Base-by-base conservation (phyloP, 768 basidiomycete genomes). In the Chalciporus piperatus region DNA sequence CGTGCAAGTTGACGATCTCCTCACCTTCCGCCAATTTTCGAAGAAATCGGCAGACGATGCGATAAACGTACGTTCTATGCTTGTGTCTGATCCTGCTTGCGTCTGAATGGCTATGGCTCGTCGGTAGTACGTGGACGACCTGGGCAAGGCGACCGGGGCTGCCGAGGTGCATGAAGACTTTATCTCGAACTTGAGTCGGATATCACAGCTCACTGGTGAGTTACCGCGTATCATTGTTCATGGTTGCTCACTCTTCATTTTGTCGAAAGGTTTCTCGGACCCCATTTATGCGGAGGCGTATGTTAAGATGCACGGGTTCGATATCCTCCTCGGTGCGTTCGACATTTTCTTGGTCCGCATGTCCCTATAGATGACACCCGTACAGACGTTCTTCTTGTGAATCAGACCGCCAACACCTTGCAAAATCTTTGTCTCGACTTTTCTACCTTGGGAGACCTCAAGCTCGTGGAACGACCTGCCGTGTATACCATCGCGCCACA, bases 361-460 rank as follows among this genome's bases (percentile, higher is more conserved):
- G 35, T 49, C 41, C 47, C 39, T 22, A 38, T 16, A 37, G 28
- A 28, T 38, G 27, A 25, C 33, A 12, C 20, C 10, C 20, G 10
- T 39, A 11, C 56, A 91, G 95, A 99, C 60, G 94, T 99, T 19
- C 79, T 99, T 8, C 81, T 98, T 20, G 97, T 98, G 67, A 98
- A 99, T 68, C 96, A 98, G 68, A 97, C 94, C 0, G 68, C 82
- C 39, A 89, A 95, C 64, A 99, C 96, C 0, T 76, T 98, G 32
- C 97, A 98, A 69, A 98, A 97, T 67, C 83, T 99, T 3, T 95
- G 94, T 63, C 78, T 98, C 49, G 97, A 99, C 69, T 98, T 99
- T 62, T 94, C 97, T 0, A 98, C 97, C 3, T 76, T 99, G 3
- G 97, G 96, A 20, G 97, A 98, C 64, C 79, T 99, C 47, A 98